Base-by-base conservation (phyloP, 148 eudicot genomes). In the Diospyros lotus region DNA sequence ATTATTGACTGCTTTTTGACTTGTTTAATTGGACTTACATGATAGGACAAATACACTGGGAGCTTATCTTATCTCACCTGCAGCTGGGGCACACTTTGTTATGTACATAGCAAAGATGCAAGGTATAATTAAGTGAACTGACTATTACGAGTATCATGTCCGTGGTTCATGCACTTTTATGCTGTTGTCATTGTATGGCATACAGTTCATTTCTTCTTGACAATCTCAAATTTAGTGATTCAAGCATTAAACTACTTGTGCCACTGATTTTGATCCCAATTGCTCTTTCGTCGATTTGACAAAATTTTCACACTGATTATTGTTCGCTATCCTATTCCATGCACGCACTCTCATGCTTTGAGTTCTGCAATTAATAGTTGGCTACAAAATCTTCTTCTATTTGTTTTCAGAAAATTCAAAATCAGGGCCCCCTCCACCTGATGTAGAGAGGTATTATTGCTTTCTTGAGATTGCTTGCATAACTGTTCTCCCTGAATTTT, bases 81-180 rank as follows among this genome's bases (percentile, higher is more conserved):
- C 87, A 41, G 90, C 87, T 78, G 98, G 97, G 68, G 87, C 98
- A 41, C 98, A 95, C 76, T 95, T 95, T 83, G 92, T 82, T 55
- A 95, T 95, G 98, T 95, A 92, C 91, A 86, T 95, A 64, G 97
- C 97, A 54, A 92, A 95, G 84, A 92, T 95, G 98, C 89, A 89
- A 90, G 98, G 98, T 94, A 72, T 48, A 60, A 41, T 74, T 65
- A 43, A n/a, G 51, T 64, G 60, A 68, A 10, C 18, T 18, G n/a
- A 0, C 5, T n/a, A 44, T 51, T 18, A 4, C 60, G 58, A 58
- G 13, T n/a, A 1, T 76, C 28, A 2, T 3, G 4, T 68, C 60
- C 15, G 2, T 39, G 28, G 50, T 71, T 75, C 9, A 50, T 50
- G 8, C 46, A 28, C 2, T 74, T 10, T 40, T 62, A 44, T 4